Evolutionary conservation across 371 early-diverging fungal genomes (phyloP), one percentile per base, ranked within the genome.

Genomic region (Mucor indicus): DNA sequence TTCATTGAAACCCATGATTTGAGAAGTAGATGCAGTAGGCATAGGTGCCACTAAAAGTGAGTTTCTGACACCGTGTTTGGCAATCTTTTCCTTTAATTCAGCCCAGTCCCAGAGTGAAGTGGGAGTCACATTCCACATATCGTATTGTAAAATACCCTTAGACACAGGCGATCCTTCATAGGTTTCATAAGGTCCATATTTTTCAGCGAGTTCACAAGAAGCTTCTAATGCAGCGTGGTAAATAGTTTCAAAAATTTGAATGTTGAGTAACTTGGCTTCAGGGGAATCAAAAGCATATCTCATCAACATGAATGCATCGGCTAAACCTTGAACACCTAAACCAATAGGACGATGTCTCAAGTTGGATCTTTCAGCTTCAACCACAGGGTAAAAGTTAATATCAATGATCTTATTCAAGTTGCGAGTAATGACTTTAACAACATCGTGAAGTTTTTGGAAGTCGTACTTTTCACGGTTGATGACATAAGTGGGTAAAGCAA

Each of bases 11-110:
- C 98, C 98, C 21, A 98, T 81, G 53, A 99, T 96, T 69, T 98
- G 98, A 29, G 94, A 93, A 6, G 99, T 99, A 27, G 92, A 91
- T 2, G 99, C 99, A 0, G 99, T 99, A 3, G 99, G 99, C 99
- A 99, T 99, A 10, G 96, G 96, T 3, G 98, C 97, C 13, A 98
- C 81, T 20, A 98, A 66, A 22, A 98, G 78, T 17, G 92, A 91
- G 83, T 99, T 99, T 57, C 99, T 87, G 8, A 95, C 86, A 41
- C 99, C 99, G 60, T 88, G 75, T 61, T 88, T 57, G 22, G 78
- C 80, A 48, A 99, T 92, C 48, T 85, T 76, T 24, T 70, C 83
- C 47, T 96, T 87, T 29, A 99, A 81, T 2, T 51, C 71, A 22
- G 73, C 79, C 99, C 99, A 99, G 77, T 98, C 89, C 88, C 90